Conservation (phyloP, 352 stramenopile species). For the Blastocystis sp. region DNA sequence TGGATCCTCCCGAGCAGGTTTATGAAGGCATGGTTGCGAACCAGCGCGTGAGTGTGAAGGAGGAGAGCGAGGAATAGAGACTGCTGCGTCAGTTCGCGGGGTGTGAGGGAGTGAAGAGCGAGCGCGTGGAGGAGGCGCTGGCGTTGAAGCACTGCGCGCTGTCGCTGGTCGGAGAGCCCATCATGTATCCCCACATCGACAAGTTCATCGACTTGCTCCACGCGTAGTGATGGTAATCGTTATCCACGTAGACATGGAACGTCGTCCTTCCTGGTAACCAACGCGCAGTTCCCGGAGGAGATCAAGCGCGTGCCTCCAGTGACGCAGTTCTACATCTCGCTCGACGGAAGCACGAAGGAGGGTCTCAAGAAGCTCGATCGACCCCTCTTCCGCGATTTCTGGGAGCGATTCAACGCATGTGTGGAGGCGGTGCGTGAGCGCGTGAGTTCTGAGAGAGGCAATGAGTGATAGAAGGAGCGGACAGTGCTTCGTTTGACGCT, state of each 20-base stretch:
- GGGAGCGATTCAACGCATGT: conserved; percentile 82
- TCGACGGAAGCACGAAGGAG: conserved; percentile 89
- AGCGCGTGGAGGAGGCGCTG: conserved; percentile 85
- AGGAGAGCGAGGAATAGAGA: background rate
- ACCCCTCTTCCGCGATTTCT: conserved; percentile 90
- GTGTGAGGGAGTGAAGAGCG: conserved; percentile 73
- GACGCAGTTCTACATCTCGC: conserved; percentile 94
- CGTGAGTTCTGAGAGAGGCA: background rate
- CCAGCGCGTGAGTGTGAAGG: conserved; percentile 71
- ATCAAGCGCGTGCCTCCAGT: conserved; percentile 85
- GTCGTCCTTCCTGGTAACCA: conserved; percentile 93
- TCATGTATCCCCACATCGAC: conserved; percentile 97
- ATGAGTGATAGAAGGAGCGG: conserved; percentile 71
- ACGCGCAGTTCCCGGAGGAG: conserved; percentile 90
- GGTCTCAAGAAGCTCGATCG: conserved; percentile 84
- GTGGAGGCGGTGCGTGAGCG: conserved; percentile 78
- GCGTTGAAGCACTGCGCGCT: conserved; percentile 88
- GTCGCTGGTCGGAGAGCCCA: conserved; percentile 89
- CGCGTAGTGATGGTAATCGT: conserved; percentile 60
- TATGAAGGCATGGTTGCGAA: conserved; percentile 79
- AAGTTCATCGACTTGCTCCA: conserved; percentile 88
- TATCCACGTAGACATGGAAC: conserved; percentile 65
- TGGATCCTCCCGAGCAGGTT: conserved; percentile 83
- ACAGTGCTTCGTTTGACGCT: conserved; percentile 91
- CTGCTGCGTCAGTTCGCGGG: conserved; percentile 25